Evolutionary conservation across 148 eudicot species (phyloP).

Genomic region (Camellia lanceoleosa): DNA sequence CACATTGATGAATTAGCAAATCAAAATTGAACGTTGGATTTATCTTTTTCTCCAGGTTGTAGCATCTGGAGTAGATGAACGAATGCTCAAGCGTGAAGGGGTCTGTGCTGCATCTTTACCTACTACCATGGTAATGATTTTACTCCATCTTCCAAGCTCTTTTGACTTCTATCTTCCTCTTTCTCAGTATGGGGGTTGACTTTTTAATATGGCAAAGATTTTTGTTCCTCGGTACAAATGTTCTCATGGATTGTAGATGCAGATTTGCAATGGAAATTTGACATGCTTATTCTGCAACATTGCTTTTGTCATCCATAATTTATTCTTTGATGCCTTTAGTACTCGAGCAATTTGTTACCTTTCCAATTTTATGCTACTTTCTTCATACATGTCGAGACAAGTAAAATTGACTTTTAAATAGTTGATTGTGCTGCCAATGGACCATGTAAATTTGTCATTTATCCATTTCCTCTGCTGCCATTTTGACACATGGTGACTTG

Average conservation of each 20-base stretch:
- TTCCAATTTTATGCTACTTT: no score
- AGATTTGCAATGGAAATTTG: neutral
- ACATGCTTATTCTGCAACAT: neutral
- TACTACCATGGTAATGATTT: constrained; percentile 75
- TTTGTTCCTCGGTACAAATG: neutral
- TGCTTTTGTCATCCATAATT: neutral
- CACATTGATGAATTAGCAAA: neutral
- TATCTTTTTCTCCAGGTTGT: constrained; percentile 54
- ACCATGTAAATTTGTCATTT: neutral
- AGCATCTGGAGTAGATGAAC: constrained; percentile 95
- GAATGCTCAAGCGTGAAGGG: constrained; percentile 93
- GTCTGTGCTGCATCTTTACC: constrained; percentile 99
- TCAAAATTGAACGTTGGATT: neutral
- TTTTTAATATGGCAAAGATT: neutral
- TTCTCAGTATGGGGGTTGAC: neutral
- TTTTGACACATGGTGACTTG: constrained; percentile 13
- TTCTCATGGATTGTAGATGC: no score
- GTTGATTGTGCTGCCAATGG: constrained; percentile 1
- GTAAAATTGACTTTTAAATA: neutral
- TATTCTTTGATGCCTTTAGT: neutral
- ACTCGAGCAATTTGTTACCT: no score
- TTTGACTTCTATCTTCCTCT: neutral
- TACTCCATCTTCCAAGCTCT: neutral
- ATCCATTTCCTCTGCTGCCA: constrained; percentile 2
- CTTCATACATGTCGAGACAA: no score